Evolutionary conservation across 495 filamentous ascomycete species (phyloP).

Genomic region (Penicillium angulare): DNA sequence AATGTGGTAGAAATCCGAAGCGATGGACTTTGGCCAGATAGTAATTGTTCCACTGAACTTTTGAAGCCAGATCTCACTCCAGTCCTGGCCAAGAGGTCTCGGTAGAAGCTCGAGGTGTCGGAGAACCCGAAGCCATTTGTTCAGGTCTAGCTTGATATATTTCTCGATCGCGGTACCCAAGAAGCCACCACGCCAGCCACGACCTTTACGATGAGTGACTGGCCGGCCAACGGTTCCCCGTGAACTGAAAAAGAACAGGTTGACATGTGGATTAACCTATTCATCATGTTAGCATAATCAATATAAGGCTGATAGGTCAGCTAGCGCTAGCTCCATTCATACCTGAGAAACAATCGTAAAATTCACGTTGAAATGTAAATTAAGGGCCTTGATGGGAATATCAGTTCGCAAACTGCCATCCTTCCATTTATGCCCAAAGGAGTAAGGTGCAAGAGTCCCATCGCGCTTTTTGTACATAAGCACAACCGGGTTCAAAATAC

Average conservation of each 20-base stretch:
- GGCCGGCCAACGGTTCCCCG: conserved; percentile 87
- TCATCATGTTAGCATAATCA: not conserved
- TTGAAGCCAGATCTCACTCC: conserved; percentile 94
- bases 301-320: not conserved
- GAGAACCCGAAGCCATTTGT: conserved; percentile 94
- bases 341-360: conserved; percentile 91
- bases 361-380: conserved; percentile 95
- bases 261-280: conserved; percentile 91
- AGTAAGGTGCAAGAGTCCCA: conserved; percentile 77
- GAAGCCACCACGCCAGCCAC: conserved; percentile 95
- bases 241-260: conserved; percentile 96
- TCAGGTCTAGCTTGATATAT: conserved; percentile 90
- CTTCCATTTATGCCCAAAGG: conserved; percentile 98
- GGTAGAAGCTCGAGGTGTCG: conserved; percentile 90
- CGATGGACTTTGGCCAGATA: conserved; percentile 79
- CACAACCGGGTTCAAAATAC: conserved; percentile 93
- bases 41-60: conserved; percentile 93
- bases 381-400: conserved; percentile 89
- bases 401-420: conserved; percentile 92
- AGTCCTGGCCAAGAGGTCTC: conserved; percentile 89
- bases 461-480: conserved; percentile 88
- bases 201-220: conserved; percentile 88
- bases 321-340: conserved; percentile 5
- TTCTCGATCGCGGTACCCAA: conserved; percentile 89
- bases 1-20: conserved; percentile 81